Conservation (phyloP, 352 stramenopile species). For the Phytophthora cryptogea region DNA sequence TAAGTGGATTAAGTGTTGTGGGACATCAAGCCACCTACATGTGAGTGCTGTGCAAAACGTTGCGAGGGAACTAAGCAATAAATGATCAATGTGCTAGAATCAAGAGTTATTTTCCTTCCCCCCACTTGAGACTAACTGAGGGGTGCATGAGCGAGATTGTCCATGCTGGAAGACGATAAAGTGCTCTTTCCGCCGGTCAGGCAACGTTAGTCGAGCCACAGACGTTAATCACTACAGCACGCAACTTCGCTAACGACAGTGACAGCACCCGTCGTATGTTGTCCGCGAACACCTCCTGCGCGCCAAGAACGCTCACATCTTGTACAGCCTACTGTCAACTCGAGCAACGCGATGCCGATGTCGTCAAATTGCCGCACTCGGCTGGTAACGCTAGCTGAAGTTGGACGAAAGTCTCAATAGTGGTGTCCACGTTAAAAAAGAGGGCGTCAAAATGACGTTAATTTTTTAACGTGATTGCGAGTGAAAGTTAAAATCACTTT, state of each 20-base stretch:
- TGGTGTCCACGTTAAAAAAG: no score
- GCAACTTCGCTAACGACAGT: neutral
- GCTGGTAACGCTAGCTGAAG: neutral
- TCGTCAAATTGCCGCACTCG: constrained; percentile 10
- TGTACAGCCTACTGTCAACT: neutral
- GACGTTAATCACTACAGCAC: neutral
- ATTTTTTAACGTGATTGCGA: no score
- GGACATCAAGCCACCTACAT: neutral
- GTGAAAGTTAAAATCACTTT: no score
- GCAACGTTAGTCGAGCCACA: neutral
- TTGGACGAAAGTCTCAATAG: neutral
- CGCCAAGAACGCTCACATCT: constrained; percentile 7
- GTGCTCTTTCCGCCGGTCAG: no score
- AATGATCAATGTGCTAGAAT: constrained; percentile 6
- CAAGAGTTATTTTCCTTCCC: neutral
- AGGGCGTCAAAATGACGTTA: no score
- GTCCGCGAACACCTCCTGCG: constrained; percentile 11
- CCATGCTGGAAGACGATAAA: no score
- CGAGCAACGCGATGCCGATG: neutral
- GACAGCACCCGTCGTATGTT: constrained; percentile 18
- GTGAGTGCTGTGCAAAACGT: constrained; percentile 9
- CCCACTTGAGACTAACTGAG: no score
- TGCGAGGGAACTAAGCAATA: constrained; percentile 9
- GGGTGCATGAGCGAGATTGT: no score
- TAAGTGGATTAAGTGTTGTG: neutral